phyloP scores from a whole-genome alignment of 2,329 filamentous ascomycete genomes.

The Exophiala mesophila region DNA sequence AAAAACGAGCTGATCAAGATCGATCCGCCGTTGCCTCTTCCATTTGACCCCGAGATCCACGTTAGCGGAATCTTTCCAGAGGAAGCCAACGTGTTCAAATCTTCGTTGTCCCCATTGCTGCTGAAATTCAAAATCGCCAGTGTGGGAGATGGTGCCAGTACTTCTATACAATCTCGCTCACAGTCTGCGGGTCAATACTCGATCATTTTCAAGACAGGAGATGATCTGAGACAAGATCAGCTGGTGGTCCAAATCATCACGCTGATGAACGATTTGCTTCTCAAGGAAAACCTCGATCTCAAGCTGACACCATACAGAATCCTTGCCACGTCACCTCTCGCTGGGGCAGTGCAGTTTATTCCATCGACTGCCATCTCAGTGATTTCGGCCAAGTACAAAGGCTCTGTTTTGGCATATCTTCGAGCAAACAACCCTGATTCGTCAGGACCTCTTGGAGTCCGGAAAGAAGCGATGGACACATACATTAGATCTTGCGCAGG shows the following conservation, averaged over 20 bases:
- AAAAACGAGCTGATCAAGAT: slow-evolving; percentile 83
- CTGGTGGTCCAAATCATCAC: slow-evolving; percentile 97
- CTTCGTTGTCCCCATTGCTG: slow-evolving; percentile 83
- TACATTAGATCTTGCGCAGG: slow-evolving; percentile 95
- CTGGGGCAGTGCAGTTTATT: slow-evolving; percentile 90
- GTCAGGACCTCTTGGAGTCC: slow-evolving; percentile 72
- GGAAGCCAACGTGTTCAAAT: slow-evolving; percentile 90
- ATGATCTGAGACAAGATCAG: slow-evolving; percentile 94
- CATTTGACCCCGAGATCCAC: slow-evolving; percentile 76
- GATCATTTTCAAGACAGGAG: slow-evolving; percentile 94
- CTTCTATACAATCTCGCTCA: slow-evolving; percentile 11
- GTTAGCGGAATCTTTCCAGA: slow-evolving; percentile 77
- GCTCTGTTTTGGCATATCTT: slow-evolving; percentile 72
- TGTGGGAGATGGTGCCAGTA: slow-evolving; percentile 2
- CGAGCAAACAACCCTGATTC: slow-evolving; percentile 85
- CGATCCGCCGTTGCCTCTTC: slow-evolving; percentile 80
- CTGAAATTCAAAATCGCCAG: slow-evolving; percentile 78
- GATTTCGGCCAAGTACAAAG: slow-evolving; percentile 78
- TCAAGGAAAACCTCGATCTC: slow-evolving; percentile 92
- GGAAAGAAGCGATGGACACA: slow-evolving; percentile 88
- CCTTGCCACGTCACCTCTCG: slow-evolving; percentile 81
- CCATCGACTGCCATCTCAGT: slow-evolving; percentile 78
- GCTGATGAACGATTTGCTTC: slow-evolving; percentile 91
- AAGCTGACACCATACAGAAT: slow-evolving; percentile 96
- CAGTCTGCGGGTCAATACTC: slow-evolving; percentile 66